Percentiles rank a stretch among this genome's conserved stretches.
Evolutionary conservation across 768 basidiomycete genomes (phyloP).

Genomic region (Hygrocybe punicea): DNA sequence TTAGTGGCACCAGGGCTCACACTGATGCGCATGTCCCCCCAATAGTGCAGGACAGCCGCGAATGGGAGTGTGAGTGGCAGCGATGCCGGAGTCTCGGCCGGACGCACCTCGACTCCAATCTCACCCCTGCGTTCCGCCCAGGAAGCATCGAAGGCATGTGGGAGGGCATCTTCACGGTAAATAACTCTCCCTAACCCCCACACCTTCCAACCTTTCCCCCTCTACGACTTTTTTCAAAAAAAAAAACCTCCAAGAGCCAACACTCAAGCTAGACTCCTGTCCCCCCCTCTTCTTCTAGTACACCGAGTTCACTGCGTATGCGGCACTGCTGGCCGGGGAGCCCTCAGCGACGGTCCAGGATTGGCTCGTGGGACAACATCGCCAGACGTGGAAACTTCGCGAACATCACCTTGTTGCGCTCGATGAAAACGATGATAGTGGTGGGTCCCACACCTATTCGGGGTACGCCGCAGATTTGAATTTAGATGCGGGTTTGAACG

Average conservation of each 20-base stretch:
- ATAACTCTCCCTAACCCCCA: constrained; percentile 18
- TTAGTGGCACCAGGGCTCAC: constrained; percentile 1
- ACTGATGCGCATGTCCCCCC: neutral
- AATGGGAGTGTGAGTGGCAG: constrained; percentile 74
- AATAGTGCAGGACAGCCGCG: constrained; percentile 35
- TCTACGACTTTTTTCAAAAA: no score
- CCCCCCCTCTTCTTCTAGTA: constrained; percentile 46
- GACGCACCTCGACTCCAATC: constrained; percentile 28
- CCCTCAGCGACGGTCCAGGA: constrained; percentile 64
- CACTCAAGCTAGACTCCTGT: neutral
- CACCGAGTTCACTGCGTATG: constrained; percentile 82
- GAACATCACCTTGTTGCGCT: constrained; percentile 59
- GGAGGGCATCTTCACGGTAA: constrained; percentile 76
- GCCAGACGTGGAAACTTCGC: constrained; percentile 84
- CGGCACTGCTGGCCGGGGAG: constrained; percentile 67
- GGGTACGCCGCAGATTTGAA: constrained; percentile 5
- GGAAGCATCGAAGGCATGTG: constrained; percentile 74
- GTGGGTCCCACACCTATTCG: neutral
- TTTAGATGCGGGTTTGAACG: constrained; percentile 34
- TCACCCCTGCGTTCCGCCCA: constrained; percentile 51
- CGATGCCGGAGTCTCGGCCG: constrained; percentile 45
- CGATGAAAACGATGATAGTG: no score
- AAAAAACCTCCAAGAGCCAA: neutral
- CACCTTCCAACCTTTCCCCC: no score
- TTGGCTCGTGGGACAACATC: constrained; percentile 75